Evolutionary conservation across 768 basidiomycete species (phyloP), one percentile per base, ranked within the genome.

Genomic region (Mycena epipterygia): DNA sequence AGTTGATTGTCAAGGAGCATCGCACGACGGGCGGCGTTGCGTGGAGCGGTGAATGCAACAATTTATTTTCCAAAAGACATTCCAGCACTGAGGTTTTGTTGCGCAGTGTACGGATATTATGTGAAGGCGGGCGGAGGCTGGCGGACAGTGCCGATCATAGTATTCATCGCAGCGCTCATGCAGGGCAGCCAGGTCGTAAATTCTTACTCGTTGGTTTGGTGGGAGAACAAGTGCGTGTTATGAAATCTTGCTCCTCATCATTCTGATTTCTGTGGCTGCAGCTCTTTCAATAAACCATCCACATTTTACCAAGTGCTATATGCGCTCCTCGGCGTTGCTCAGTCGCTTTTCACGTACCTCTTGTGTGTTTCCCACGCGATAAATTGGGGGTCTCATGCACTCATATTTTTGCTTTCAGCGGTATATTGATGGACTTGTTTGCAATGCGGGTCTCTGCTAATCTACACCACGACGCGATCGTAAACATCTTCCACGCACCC

Each of bases 181-280:
- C 91, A 91, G 81, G 86, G 83, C 32, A 86, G 85, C 58, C 84
- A 87, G 73, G 86, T 91, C 42, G 78, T 90, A 70, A 91, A 89
- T 67, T 87, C 88, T 60, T 92, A 93, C 70, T 88, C 88, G 51
- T 80, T 94, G 6, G 89, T 92, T 16, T 93, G 89, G 88, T 92
- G 92, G 92, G 86, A 93, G 76, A 84, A 81, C 52, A 85, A 90
- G 88, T 89, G 2, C 23, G 35, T 44, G 3, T 48, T 21, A 48
- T 27, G 21, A 25, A 41, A 35, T n/a, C 42, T 16, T 41, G 33
- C 32, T 37, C 30, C 17, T 44, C 16, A 33, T 17, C 41, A 17
- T 51, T 19, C 8, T n/a, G n/a, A n/a, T n/a, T n/a, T n/a, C n/a
- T n/a, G n/a, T 42, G 33, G n/a, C n/a, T n/a, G n/a, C n/a, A 90